Base-by-base conservation (phyloP, 768 basidiomycete species). In the Podaxis pistillaris region DNA sequence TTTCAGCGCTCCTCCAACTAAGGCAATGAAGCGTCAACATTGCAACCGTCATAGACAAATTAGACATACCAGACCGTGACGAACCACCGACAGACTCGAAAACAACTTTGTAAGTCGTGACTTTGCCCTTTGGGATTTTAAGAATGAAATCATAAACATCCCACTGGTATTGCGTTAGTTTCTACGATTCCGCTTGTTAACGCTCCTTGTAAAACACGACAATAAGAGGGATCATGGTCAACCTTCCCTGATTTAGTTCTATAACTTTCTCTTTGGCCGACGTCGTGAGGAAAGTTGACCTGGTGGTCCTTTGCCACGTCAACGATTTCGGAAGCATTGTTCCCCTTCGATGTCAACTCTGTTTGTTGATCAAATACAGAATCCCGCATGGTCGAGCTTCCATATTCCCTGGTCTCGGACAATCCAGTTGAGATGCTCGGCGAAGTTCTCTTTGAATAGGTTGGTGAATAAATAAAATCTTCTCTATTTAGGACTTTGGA, bases 61-160 rank as follows among this genome's bases (percentile, higher is more conserved):
- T 15, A 13, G 6, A 33, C 79, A n/a, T 64, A 86, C 85, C 84
- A 66, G 87, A 86, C 17, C 86, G 84, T 33, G 87, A 83, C 4
- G 86, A 88, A 11, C 86, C 86, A 1, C 85, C 83, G 2, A 86
- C 72, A 6, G 79, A 79, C 1, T 68, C 63, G 37, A 80, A 80
- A 19, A 88, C 74, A 26, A 80, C 76, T 63, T 85, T 86, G 66
- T 87, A 87, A 0, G 85, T 87, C 22, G 79, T 78, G 1, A 88
- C 82, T 46, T 76, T 80, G 1, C 86, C 85, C 0, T 54, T 65
- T 0, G 85, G 86, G 26, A 87, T 83, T 0, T 73, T 79, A 44
- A 72, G 67, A 4, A 77, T 68, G 62, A 81, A 81, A 67, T 88
- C 86, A 58, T 87, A 88, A 0, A 87, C 84, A 9, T 76, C 80